These are phyloP conservation scores for Mortierella claussenii DNA, from an alignment of 192 early-diverging fungal species.

Conservation along the genomic window DNA sequence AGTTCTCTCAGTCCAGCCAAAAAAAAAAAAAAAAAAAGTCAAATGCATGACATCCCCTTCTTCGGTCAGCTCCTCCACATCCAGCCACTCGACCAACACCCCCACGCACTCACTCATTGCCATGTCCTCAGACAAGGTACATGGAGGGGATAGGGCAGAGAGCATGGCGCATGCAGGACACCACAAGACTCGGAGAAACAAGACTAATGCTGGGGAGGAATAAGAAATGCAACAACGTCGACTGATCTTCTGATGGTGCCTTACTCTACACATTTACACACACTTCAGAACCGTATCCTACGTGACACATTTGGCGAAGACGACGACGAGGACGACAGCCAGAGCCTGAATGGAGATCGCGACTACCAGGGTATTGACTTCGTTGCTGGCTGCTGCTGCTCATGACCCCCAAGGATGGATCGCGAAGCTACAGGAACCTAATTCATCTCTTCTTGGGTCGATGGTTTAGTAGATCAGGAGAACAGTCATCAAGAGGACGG, in stretches of 20 bases:
- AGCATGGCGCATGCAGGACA: too few relatives aligned
- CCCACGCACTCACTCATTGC: neutral
- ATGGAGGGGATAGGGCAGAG: too few relatives aligned
- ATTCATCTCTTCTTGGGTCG: too few relatives aligned
- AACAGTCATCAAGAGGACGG: slow-evolving; percentile 7
- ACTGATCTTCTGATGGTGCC: neutral
- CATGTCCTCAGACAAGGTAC: slow-evolving; percentile 51
- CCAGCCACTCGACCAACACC: neutral
- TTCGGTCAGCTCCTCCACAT: neutral
- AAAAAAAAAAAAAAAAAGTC: too few relatives aligned
- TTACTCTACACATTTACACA: neutral
- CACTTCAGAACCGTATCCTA: slow-evolving; percentile 18
- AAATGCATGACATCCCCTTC: neutral
- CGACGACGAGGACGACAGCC: slow-evolving; percentile 43
- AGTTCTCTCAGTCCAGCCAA: too few relatives aligned
- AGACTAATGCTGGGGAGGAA: too few relatives aligned
- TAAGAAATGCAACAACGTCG: too few relatives aligned
- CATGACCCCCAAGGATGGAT: too few relatives aligned
- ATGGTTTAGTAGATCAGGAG: slow-evolving; percentile 14
- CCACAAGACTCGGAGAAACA: too few relatives aligned
- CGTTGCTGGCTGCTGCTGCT: neutral
- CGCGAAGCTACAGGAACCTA: neutral
- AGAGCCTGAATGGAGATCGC: slow-evolving; percentile 8
- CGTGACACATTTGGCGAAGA: slow-evolving; percentile 53
- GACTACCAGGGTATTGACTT: neutral